Evolutionary conservation across 2,329 filamentous ascomycete species (phyloP).

Genomic region (Neurospora sp.): DNA sequence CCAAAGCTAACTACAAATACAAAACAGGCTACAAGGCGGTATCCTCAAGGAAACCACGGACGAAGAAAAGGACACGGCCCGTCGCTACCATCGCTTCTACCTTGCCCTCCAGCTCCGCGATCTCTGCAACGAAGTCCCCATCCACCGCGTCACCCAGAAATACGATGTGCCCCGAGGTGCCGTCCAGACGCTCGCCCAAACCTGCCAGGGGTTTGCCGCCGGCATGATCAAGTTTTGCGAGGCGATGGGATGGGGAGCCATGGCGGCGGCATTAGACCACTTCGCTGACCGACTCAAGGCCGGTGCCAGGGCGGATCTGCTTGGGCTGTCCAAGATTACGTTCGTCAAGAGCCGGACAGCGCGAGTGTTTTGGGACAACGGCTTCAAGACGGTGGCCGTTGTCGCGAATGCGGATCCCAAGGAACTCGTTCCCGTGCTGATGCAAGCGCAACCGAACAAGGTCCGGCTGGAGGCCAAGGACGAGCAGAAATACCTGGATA

Average conservation of each 20-base stretch:
- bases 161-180: conserved; percentile 61
- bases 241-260: conserved; percentile 64
- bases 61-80: conserved; percentile 49
- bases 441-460: conserved; percentile 64
- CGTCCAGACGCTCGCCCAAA: conserved; percentile 64
- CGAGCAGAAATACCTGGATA: conserved; percentile 51
- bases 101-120: conserved; percentile 69
- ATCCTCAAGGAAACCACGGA: conserved; percentile 51
- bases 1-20: conserved; percentile 12
- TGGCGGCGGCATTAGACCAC: conserved; percentile 64
- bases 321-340: conserved; percentile 61
- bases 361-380: conserved; percentile 65
- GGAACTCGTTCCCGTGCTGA: conserved; percentile 61
- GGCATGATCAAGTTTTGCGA: conserved; percentile 75
- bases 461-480: conserved; percentile 45
- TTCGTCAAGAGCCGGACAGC: conserved; percentile 73
- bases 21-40: conserved; percentile 54
- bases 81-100: conserved; percentile 65
- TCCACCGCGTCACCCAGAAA: conserved; percentile 59
- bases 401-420: conserved; percentile 60
- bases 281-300: conserved; percentile 66
- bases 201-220: conserved; percentile 68
- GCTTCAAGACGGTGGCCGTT: conserved; percentile 57
- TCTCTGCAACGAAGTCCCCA: conserved; percentile 65
- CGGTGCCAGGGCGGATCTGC: conserved; percentile 59